Base-by-base conservation (phyloP, 2,329 filamentous ascomycete genomes). In the Mycosphaerelloides madeirae region DNA sequence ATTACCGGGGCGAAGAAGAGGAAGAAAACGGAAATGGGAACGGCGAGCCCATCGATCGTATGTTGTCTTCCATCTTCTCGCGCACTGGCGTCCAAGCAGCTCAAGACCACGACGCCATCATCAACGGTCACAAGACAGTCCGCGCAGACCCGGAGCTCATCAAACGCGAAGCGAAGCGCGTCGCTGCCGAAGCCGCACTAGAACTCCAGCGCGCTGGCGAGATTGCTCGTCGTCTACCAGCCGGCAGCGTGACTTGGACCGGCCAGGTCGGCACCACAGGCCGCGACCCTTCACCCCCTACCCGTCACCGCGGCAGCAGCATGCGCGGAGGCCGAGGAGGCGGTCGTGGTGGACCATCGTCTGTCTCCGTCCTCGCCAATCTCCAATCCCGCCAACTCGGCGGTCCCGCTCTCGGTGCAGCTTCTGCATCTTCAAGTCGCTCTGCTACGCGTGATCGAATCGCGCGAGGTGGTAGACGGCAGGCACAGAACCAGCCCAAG, bases 241-340 rank as follows among this genome's bases (percentile, higher is more conserved):
- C 88, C 25, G 91, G 91, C 6, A 88, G 86, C 0, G 87, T 93
- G 7, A 96, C 91, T 1, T 97, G 91, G 91, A 97, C 91, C 0
- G 91, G 93, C 1, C 80, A 85, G 56, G 81, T 85, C 36, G 91
- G 91, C 8, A 78, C 84, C 38, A 82, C 81, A 3, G 91, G 90
- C 1, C 76, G 85, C 29, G 85, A 85, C 1, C 77, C 80, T 19
- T 73, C 71, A 69, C 45, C 72, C 63, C 46, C 63, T 56, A 44
- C 75, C 71, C 15, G 74, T 75, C 16, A 75, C 70, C 31, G 68
- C 60, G 25, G 67, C 14, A 49, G 50, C 60, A 22, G 66, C 19
- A 48, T 52, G 9, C 75, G 67, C 28, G 53, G 53, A 14, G 41
- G 53, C 15, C 43, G 58, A 32, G 31, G 54, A 16, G 52, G 56